Conservation (phyloP, 1,284 basidiomycete species). For the Irpex lacteus region DNA sequence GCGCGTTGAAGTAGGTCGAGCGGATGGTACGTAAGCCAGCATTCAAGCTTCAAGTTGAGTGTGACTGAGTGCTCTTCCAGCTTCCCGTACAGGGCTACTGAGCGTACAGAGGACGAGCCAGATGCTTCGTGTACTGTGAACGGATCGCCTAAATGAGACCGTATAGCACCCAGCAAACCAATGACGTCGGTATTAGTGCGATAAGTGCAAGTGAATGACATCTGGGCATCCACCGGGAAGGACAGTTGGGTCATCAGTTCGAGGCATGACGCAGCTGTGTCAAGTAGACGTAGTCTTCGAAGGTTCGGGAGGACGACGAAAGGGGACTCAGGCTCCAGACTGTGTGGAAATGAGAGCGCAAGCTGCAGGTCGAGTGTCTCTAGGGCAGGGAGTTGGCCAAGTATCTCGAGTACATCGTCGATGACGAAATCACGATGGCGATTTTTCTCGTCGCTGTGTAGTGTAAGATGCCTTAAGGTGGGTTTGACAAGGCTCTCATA, state of each 20-base stretch:
- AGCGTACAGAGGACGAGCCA: no score
- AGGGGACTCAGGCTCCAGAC: neutral
- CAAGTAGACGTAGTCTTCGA: neutral
- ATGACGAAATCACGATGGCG: neutral
- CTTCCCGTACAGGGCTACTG: no score
- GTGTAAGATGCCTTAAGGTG: neutral
- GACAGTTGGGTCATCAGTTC: neutral
- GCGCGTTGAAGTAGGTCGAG: neutral
- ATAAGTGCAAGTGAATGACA: neutral
- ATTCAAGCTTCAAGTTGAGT: neutral
- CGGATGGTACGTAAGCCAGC: neutral
- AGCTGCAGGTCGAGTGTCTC: neutral
- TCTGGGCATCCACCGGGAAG: neutral
- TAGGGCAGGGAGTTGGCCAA: neutral
- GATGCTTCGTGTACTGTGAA: no score
- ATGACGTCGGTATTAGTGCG: no score
- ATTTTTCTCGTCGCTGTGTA: neutral
- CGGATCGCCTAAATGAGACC: no score
- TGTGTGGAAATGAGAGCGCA: neutral
- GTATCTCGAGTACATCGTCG: neutral
- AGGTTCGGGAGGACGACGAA: neutral
- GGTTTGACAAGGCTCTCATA: neutral
- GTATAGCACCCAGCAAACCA: no score
- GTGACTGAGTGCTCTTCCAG: neutral
- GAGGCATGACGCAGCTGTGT: neutral